Evolutionary conservation across 1,284 basidiomycete species (phyloP), one percentile per base, ranked within the genome.

Genomic region (Inonotus obliquus): DNA sequence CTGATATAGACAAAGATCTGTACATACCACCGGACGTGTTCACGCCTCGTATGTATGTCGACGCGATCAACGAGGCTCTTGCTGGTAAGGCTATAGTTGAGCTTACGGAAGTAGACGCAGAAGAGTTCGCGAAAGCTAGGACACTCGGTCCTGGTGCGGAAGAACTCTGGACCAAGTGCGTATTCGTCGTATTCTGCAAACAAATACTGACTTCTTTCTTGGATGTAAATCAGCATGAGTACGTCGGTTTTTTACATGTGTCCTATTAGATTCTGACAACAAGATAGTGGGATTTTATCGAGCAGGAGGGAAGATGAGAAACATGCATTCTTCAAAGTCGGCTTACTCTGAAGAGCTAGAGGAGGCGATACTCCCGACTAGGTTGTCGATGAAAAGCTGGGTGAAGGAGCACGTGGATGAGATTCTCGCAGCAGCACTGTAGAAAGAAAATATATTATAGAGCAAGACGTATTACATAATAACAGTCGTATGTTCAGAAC

Each of bases 401-500:
- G 57, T 59, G 29, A 27, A 27, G n/a, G 37, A 35, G 44, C 35
- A 59, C 29, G 47, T 32, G 3, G 47, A 59, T 5, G 57, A 37
- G 57, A 29, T 59, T 27, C 49, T 59, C 3, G 49, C 45, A 11
- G 47, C 32, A 6, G 57, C 57, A n/a, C 32, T 32, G 4, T 32
- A 32, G 32, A 32, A 32, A 32, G 32, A 4, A 32, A 32, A 4
- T 4, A 32, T 32, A 32, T 9, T 4, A 4, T 32, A 32, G 32
- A n/a, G n/a, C n/a, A n/a, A n/a, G 32, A 32, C 32, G 32, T 9
- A 4, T 32, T 32, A 32, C 4, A 32, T 27, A 49, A n/a, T 14
- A n/a, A 44, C 17, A 4, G n/a, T n/a, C n/a, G n/a, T n/a, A 41
- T 1, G n/a, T 23, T 70, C 68, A 79, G 73, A 79, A 79, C 32